phyloP scores from a whole-genome alignment of 768 basidiomycete species.

The Russula sp. region DNA sequence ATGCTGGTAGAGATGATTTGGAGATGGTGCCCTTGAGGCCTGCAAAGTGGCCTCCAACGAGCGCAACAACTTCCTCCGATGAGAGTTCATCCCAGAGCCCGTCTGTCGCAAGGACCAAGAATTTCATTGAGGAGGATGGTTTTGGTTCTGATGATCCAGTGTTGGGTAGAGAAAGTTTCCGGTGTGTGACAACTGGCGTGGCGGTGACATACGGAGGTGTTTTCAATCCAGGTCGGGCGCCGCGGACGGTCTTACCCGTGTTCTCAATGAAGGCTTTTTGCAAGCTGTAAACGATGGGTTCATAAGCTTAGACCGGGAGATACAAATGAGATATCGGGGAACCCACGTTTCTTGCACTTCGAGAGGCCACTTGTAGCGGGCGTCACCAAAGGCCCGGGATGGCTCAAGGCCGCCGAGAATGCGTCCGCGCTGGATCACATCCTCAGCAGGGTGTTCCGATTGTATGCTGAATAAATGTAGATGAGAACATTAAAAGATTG shows the following conservation, averaged over 20 bases:
- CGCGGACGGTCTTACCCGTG: conserved; percentile 56
- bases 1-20: conserved; percentile 52
- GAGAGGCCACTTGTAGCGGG: conserved; percentile 83
- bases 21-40: conserved; percentile 65
- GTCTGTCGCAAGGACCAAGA: conserved; percentile 89
- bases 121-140: conserved; percentile 49
- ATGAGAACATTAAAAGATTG: not conserved
- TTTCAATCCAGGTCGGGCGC: conserved; percentile 60
- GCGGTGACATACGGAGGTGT: conserved; percentile 94
- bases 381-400: conserved; percentile 82
- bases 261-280: conserved; percentile 66
- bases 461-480: conserved; percentile 52
- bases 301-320: not conserved
- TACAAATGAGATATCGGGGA: not conserved
- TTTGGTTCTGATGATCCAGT: conserved; percentile 32
- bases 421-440: conserved; percentile 76
- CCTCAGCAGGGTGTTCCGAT: conserved; percentile 73
- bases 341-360: conserved; percentile 68
- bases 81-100: conserved; percentile 52
- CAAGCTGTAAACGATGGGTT: conserved; percentile 40
- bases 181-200: conserved; percentile 76
- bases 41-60: conserved; percentile 78
- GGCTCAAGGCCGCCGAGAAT: conserved; percentile 88
- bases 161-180: conserved; percentile 57
- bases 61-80: conserved; percentile 81